Percentiles rank a stretch among this genome's conserved stretches.
phyloP scores from a whole-genome alignment of 768 basidiomycete species.

The Grammothele lineata region DNA sequence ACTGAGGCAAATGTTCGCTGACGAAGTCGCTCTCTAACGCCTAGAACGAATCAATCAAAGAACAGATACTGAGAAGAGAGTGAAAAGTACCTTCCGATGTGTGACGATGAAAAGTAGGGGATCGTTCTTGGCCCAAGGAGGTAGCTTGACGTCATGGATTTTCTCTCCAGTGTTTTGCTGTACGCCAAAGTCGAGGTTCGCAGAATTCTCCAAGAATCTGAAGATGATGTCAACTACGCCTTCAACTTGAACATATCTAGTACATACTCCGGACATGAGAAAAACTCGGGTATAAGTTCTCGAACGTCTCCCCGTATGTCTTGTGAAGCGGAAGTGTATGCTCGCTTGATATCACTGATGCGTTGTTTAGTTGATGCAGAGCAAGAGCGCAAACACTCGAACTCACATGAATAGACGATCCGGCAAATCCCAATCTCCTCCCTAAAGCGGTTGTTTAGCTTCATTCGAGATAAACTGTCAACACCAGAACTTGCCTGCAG shows the following conservation, averaged over 20 bases:
- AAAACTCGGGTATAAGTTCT: constrained; percentile 90
- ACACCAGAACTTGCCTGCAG: constrained; percentile 47
- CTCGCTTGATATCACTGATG: constrained; percentile 66
- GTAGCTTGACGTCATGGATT: constrained; percentile 85
- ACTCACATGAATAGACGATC: constrained; percentile 77
- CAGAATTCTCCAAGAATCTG: constrained; percentile 81
- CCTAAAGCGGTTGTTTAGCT: constrained; percentile 38
- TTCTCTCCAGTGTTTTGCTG: constrained; percentile 70
- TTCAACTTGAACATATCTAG: too few relatives aligned
- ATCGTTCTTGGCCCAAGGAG: constrained; percentile 85
- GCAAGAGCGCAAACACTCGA: neutral
- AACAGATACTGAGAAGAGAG: too few relatives aligned
- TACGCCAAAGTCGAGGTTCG: constrained; percentile 75
- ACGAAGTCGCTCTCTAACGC: constrained; percentile 87
- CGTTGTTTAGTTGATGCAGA: constrained; percentile 13
- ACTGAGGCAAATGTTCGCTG: constrained; percentile 75
- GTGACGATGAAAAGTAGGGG: constrained; percentile 76
- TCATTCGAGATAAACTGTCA: neutral
- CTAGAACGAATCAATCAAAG: too few relatives aligned
- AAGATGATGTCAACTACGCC: too few relatives aligned
- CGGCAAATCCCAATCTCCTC: constrained; percentile 93
- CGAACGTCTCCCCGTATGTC: constrained; percentile 91
- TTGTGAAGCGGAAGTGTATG: constrained; percentile 80
- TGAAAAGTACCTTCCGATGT: constrained; percentile 60
- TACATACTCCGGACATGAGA: constrained; percentile 68